phyloP scores from a whole-genome alignment of 2,329 filamentous ascomycete genomes.

The Byssoonygena ceratinophila region DNA sequence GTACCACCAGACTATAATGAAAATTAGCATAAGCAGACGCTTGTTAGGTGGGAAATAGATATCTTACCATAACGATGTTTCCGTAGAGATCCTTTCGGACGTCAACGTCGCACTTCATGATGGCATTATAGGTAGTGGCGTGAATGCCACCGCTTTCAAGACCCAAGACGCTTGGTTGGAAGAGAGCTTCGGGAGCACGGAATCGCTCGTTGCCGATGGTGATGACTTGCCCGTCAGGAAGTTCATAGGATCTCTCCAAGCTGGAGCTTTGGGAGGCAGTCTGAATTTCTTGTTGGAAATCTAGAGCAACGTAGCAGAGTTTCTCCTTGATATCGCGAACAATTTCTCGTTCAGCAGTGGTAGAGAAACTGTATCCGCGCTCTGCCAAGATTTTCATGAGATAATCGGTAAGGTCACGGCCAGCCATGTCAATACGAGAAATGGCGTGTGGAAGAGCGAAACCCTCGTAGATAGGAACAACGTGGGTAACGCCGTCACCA shows the following conservation, averaged over 20 bases:
- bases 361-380: slow-evolving; percentile 99
- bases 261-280: slow-evolving; percentile 97
- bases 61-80: slow-evolving; percentile 98
- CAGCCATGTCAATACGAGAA: slow-evolving; percentile 99
- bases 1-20: slow-evolving; percentile 84
- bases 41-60: background rate
- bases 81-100: slow-evolving; percentile 99
- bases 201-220: slow-evolving; percentile 99
- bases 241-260: slow-evolving; percentile 99
- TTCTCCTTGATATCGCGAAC: slow-evolving; percentile 99
- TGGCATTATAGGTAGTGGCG: slow-evolving; percentile 99
- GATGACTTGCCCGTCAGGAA: slow-evolving; percentile 99
- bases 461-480: slow-evolving; percentile 99
- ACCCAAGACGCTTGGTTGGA: slow-evolving; percentile 97
- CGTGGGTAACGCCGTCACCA: slow-evolving; percentile 99
- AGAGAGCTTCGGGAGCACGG: slow-evolving; percentile 98
- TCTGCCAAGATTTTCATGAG: slow-evolving; percentile 99
- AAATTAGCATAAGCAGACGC: background rate
- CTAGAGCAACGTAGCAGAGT: slow-evolving; percentile 99
- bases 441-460: slow-evolving; percentile 99
- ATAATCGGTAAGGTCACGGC: slow-evolving; percentile 99
- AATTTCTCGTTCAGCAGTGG: slow-evolving; percentile 99
- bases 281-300: slow-evolving; percentile 99
- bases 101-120: slow-evolving; percentile 99
- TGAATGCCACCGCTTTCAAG: slow-evolving; percentile 98